Evolutionary conservation across 352 stramenopile genomes (phyloP).

Genomic region (Pythium grandisporangium): DNA sequence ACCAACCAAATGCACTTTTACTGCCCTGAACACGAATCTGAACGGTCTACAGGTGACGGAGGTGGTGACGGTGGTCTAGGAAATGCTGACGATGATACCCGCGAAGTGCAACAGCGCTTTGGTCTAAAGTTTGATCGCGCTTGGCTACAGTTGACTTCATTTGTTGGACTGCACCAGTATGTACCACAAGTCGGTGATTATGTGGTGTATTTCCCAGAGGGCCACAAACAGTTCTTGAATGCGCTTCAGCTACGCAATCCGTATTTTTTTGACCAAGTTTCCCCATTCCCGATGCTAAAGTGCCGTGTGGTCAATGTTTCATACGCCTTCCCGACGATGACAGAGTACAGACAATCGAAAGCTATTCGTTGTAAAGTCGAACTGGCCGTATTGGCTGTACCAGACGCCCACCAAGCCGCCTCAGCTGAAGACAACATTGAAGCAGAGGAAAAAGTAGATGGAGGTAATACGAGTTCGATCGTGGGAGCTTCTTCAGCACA

Average conservation of each 20-base stretch:
- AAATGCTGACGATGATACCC: not conserved
- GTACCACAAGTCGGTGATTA: conserved; percentile 76
- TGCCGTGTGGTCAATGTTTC: conserved; percentile 67
- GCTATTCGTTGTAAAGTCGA: conserved; percentile 60
- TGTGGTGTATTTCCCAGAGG: conserved; percentile 75
- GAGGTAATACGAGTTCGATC: conserved; percentile 4
- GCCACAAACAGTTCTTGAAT: conserved; percentile 40
- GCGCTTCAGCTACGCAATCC: conserved; percentile 24
- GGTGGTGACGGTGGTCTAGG: conserved; percentile 2
- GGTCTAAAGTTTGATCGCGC: conserved; percentile 62
- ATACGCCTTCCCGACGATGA: conserved; percentile 59
- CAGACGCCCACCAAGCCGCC: conserved; percentile 5
- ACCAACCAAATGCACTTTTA: conserved; percentile 80
- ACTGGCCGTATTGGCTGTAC: conserved; percentile 49
- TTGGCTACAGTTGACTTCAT: conserved; percentile 57
- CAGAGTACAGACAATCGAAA: conserved; percentile 37
- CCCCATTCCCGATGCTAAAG: conserved; percentile 59
- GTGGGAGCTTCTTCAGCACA: too few relatives aligned
- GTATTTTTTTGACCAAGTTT: conserved; percentile 38
- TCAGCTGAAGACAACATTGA: conserved; percentile 30
- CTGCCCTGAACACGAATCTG: conserved; percentile 45
- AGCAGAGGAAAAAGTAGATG: conserved; percentile 11
- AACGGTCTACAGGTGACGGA: conserved; percentile 3
- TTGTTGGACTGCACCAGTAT: conserved; percentile 53
- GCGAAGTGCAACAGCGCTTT: conserved; percentile 29